Evolutionary conservation across 1,139 yeast genomes (phyloP), one percentile per base, ranked within the genome.

Genomic region (Geotrichum histeridarum): DNA sequence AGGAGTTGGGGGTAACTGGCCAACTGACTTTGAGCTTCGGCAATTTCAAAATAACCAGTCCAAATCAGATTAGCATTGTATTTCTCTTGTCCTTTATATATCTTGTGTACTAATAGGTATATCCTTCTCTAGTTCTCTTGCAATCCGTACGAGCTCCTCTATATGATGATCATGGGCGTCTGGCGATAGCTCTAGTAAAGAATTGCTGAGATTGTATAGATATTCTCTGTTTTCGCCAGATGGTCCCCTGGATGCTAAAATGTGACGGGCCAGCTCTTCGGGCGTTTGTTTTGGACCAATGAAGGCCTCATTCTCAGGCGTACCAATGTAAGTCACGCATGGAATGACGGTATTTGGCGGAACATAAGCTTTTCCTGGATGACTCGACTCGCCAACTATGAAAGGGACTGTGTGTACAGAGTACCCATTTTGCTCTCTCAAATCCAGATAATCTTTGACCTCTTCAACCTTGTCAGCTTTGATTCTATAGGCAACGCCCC

Each of bases 361-460:
- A 63, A 57, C 1, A 38, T 31, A 41, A 12, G 48, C 35, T 27
- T 37, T 44, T 15, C 48, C 51, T 1, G 47, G 48, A 11, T 35
- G 22, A 8, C 45, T 49, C 33, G 63, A 60, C 1, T 61, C 63
- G 22, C 54, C 54, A 11, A 84, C 73, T 58, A 78, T 77, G 65
- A 89, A 89, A 1, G 82, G 81, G 1, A 90, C 84, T n/a, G 74
- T 70, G 61, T 86, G 88, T 1, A 81, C 73, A 0, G 89, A 76
- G 68, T 91, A 91, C 0, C 98, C 98, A 64, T 89, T 90, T 67
- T 90, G 89, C 64, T 91, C 98, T 51, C 98, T 74, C 15, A 82
- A 75, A 64, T 90, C 95, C 46, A 91, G 74, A 62, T 89, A 85
- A 14, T 78, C 82, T 42, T 76, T 73, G 14, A 89, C 94, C 59